A percentile compares a stretch with the other conserved stretches of the same genome.
phyloP scores from a whole-genome alignment of 768 basidiomycete genomes.

The Mycena metata region DNA sequence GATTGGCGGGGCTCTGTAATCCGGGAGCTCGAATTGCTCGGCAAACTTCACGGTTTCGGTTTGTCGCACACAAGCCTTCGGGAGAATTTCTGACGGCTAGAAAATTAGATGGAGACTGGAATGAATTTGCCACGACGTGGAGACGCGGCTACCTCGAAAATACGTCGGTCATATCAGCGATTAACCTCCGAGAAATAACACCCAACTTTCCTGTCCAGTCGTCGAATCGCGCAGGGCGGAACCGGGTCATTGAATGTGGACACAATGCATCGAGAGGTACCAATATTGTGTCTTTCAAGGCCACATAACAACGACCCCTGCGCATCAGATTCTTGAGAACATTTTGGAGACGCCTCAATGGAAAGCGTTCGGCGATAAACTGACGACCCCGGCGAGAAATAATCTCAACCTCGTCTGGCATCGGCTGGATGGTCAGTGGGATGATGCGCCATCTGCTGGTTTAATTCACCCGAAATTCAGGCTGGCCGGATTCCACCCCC shows the following conservation, averaged over 20 bases:
- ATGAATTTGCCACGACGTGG: slow-evolving; percentile 69
- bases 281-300: not conserved
- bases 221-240: too few species aligned
- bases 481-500: slow-evolving; percentile 67
- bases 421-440: slow-evolving; percentile 59
- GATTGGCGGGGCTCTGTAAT: slow-evolving; percentile 57
- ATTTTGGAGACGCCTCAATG: slow-evolving; percentile 67
- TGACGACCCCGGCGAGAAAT: slow-evolving; percentile 59
- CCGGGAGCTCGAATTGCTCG: slow-evolving; percentile 48
- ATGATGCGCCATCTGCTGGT: not conserved
- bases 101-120: slow-evolving; percentile 54
- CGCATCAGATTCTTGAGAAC: slow-evolving; percentile 65
- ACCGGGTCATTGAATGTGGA: too few species aligned
- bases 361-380: slow-evolving; percentile 59
- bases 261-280: too few species aligned
- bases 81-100: not conserved
- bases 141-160: slow-evolving; percentile 61
- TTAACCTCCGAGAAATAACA: not conserved
- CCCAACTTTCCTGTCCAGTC: too few species aligned
- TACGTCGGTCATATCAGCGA: slow-evolving; percentile 53
- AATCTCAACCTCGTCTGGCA: slow-evolving; percentile 72
- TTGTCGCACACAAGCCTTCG: slow-evolving; percentile 6
- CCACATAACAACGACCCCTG: not conserved
- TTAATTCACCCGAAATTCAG: slow-evolving; percentile 45
- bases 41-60: slow-evolving; percentile 48